Evolutionary conservation across 768 basidiomycete genomes (phyloP).

Genomic region (Russula abietina): DNA sequence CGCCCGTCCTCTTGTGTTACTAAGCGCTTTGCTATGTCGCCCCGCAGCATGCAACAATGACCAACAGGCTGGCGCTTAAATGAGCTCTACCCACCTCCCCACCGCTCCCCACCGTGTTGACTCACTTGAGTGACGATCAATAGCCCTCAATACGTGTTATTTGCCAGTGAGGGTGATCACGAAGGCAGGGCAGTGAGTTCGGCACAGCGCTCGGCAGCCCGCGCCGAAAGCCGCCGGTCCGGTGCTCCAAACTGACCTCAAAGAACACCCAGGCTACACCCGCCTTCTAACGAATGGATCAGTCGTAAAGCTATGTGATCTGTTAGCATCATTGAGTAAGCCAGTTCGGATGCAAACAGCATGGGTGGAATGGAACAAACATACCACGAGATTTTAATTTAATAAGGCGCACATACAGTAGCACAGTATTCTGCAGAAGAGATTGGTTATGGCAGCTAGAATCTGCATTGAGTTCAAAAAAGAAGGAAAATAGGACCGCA

Average conservation of each 20-base stretch:
- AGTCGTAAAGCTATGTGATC: background rate
- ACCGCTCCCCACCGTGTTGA: no score
- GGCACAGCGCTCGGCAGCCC: background rate
- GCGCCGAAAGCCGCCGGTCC: background rate
- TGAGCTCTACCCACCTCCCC: background rate
- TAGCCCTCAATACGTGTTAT: background rate
- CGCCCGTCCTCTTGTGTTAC: background rate
- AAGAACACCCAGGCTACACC: background rate
- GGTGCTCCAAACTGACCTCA: background rate
- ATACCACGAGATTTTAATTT: background rate
- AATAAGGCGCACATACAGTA: background rate
- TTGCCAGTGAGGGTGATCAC: background rate
- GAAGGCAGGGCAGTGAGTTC: background rate
- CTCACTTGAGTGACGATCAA: background rate
- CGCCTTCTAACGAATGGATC: background rate
- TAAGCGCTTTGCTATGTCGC: conserved; percentile 2
- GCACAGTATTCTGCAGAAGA: background rate
- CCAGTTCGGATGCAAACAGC: background rate
- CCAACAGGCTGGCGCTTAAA: background rate
- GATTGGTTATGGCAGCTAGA: background rate
- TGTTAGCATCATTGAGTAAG: no score
- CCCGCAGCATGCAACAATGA: background rate
- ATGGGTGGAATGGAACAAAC: background rate
- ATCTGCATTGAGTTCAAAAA: background rate
- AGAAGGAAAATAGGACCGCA: no score